Evolutionary conservation across 768 basidiomycete species (phyloP).

Genomic region (Podaxis mareebaensis): DNA sequence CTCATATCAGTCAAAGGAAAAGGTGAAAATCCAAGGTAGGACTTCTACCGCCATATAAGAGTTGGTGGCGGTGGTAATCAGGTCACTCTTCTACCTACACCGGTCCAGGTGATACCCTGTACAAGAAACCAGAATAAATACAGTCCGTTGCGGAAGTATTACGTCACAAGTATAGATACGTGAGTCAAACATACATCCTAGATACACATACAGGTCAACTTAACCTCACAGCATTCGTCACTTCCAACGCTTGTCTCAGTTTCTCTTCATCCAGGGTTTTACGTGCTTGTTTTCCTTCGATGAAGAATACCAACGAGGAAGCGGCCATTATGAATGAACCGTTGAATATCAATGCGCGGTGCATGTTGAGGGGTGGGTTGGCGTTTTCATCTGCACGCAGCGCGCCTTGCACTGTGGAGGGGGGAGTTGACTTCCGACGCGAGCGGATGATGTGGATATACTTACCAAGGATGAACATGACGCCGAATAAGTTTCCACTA

Average conservation of each 20-base stretch:
- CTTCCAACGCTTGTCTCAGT: slow-evolving; percentile 18
- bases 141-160: too few species aligned
- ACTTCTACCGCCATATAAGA: too few species aligned
- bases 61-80: too few species aligned
- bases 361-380: slow-evolving; percentile 76
- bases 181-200: neutral
- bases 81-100: too few species aligned
- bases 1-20: too few species aligned
- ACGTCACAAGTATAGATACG: too few species aligned
- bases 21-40: too few species aligned
- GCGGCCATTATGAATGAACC: slow-evolving; percentile 47
- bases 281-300: slow-evolving; percentile 63
- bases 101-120: too few species aligned
- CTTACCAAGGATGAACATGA: slow-evolving; percentile 65
- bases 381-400: slow-evolving; percentile 63
- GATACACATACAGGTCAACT: neutral
- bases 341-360: slow-evolving; percentile 63
- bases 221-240: neutral
- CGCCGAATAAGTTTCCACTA: slow-evolving; percentile 67
- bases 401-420: slow-evolving; percentile 56
- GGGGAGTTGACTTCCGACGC: neutral
- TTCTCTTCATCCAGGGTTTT: slow-evolving; percentile 64
- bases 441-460: neutral
- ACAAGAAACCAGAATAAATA: too few species aligned
- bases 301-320: slow-evolving; percentile 44